Conservation (phyloP, 805 yeast species). For the Suhomyces pyralidae region DNA sequence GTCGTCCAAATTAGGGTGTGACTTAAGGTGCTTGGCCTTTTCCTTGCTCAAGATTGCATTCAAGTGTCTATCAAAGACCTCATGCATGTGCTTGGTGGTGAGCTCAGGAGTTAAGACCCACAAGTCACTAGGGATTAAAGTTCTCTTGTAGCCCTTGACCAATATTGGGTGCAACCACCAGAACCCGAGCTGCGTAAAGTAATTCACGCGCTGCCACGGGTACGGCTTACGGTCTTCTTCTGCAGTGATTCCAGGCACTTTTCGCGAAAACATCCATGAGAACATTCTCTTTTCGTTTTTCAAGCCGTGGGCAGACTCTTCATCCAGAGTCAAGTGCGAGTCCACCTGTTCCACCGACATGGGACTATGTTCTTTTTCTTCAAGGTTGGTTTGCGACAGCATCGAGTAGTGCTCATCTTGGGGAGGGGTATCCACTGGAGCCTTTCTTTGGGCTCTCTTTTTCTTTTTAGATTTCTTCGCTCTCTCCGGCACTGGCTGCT, state of each 20-base stretch:
- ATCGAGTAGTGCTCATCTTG: background rate
- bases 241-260: constrained; percentile 49
- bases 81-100: constrained; percentile 35
- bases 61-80: constrained; percentile 23
- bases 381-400: constrained; percentile 10
- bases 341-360: background rate
- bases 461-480: constrained; percentile 4
- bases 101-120: constrained; percentile 34
- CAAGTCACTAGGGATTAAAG: constrained; percentile 37
- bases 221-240: constrained; percentile 50
- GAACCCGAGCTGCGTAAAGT: constrained; percentile 39
- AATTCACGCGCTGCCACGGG: constrained; percentile 43
- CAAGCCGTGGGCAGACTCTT: constrained; percentile 11
- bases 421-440: background rate
- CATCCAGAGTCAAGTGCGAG: background rate
- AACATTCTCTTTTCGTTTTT: constrained; percentile 50
- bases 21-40: constrained; percentile 16
- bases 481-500: constrained; percentile 5
- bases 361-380: background rate
- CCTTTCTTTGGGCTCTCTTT: constrained; percentile 3
- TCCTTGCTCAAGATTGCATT: constrained; percentile 18
- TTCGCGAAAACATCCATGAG: constrained; percentile 47
- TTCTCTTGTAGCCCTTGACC: constrained; percentile 39
- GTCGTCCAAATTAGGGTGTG: constrained; percentile 12
- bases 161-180: constrained; percentile 41